Percentiles rank a stretch among this genome's conserved stretches.
Evolutionary conservation across 257 asterid species (phyloP).

Genomic region (Eustoma russellianum): DNA sequence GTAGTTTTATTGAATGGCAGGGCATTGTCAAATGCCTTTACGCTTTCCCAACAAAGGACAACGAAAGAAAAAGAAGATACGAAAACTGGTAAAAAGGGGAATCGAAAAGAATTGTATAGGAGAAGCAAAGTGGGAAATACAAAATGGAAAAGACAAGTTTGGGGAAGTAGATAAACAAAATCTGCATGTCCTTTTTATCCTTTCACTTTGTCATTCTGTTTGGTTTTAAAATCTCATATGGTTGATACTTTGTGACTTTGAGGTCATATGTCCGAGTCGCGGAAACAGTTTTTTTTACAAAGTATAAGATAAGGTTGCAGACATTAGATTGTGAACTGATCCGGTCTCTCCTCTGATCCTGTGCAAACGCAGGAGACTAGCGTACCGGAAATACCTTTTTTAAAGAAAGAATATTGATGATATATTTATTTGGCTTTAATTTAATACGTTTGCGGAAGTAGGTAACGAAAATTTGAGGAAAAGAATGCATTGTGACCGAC

Average conservation of each 20-base stretch:
- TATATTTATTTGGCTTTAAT: neutral
- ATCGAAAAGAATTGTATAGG: conserved; percentile 9
- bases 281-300: too few species aligned
- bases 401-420: neutral
- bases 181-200: conserved; percentile 19
- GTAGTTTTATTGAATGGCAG: conserved; percentile 6
- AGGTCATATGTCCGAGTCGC: too few species aligned
- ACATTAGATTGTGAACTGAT: too few species aligned
- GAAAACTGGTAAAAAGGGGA: conserved; percentile 21
- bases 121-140: conserved; percentile 17
- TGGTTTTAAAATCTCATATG: too few species aligned
- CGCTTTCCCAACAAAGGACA: conserved; percentile 29
- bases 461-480: too few species aligned
- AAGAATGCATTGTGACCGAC: too few species aligned
- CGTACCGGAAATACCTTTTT: too few species aligned
- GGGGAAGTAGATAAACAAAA: conserved; percentile 10
- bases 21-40: conserved; percentile 29
- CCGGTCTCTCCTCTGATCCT: too few species aligned
- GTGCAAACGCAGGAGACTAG: too few species aligned
- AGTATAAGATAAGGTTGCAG: too few species aligned
- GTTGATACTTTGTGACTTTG: too few species aligned
- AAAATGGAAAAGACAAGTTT: conserved; percentile 23
- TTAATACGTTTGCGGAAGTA: too few species aligned
- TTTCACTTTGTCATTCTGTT: conserved; percentile 14
- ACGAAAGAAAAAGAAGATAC: conserved; percentile 18